A percentile compares a stretch with the other conserved stretches of the same genome.
These are phyloP conservation scores for Iris macrosiphon DNA, from an alignment of 106 monocot species.

Conservation along the genomic window DNA sequence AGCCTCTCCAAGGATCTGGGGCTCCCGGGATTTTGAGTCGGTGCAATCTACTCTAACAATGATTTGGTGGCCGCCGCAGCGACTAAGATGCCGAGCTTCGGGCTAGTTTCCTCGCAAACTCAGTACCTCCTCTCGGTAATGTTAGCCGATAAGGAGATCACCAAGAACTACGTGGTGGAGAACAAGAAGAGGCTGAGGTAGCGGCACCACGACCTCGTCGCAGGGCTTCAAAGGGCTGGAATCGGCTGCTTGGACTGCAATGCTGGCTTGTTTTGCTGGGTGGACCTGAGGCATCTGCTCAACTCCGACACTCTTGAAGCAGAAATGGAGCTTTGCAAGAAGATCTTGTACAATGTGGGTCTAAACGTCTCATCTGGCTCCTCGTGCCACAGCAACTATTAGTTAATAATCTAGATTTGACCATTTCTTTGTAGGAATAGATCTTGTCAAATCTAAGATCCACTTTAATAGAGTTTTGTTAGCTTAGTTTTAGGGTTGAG, in stretches of 20 bases:
- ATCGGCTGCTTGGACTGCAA: slow-evolving; percentile 63
- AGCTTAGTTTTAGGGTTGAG: no score
- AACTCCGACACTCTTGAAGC: slow-evolving; percentile 27
- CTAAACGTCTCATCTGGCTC: slow-evolving; percentile 82
- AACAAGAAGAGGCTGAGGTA: slow-evolving; percentile 50
- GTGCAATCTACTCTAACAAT: slow-evolving; percentile 73
- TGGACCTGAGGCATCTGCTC: slow-evolving; percentile 72
- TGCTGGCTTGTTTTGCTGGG: slow-evolving; percentile 87
- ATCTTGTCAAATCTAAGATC: no score
- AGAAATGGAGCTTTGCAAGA: slow-evolving; percentile 89
- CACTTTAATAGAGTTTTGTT: no score
- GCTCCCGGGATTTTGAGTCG: slow-evolving; percentile 85
- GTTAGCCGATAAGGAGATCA: slow-evolving; percentile 62
- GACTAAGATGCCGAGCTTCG: slow-evolving; percentile 96
- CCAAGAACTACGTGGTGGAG: slow-evolving; percentile 40
- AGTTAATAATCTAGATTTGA: no score
- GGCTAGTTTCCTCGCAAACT: slow-evolving; percentile 83
- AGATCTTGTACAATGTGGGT: slow-evolving; percentile 59
- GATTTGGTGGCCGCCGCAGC: slow-evolving; percentile 45
- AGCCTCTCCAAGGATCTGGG: slow-evolving; percentile 95
- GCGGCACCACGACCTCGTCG: slow-evolving; percentile 41
- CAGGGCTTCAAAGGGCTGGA: slow-evolving; percentile 34
- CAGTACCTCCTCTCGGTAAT: slow-evolving; percentile 68
- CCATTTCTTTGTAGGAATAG: no score
- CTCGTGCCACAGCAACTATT: slow-evolving; percentile 92